These are phyloP conservation scores for Neurospora sp. DNA, from an alignment of 495 filamentous ascomycete species.

Conservation along the genomic window DNA sequence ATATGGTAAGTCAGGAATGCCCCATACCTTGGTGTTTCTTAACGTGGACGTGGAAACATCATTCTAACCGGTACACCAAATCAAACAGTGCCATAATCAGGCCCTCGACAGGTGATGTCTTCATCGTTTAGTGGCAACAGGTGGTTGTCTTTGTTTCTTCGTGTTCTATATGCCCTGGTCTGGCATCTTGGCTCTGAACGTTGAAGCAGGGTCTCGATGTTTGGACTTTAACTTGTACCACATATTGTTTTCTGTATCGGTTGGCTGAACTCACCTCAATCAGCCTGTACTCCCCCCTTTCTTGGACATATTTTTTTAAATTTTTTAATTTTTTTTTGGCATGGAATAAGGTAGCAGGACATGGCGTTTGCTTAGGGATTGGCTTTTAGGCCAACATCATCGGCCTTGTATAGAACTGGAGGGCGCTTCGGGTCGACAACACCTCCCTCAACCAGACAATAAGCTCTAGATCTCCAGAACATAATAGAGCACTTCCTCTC, in stretches of 20 bases:
- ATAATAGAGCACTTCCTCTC: not conserved
- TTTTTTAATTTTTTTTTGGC: not conserved
- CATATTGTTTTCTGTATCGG: not conserved
- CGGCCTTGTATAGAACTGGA: not conserved
- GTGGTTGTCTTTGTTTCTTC: not conserved
- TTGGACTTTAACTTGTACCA: not conserved
- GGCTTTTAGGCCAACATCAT: not conserved
- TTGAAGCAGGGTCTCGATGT: not conserved
- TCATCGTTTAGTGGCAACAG: not conserved
- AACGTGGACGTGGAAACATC: not conserved
- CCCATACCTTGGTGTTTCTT: not conserved
- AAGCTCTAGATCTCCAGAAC: not conserved
- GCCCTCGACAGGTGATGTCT: constrained; percentile 26
- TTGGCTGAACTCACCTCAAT: not conserved
- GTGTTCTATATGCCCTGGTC: not conserved
- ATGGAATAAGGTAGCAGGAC: not conserved
- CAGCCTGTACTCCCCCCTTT: not conserved
- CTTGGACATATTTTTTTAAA: not conserved
- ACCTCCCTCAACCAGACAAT: not conserved
- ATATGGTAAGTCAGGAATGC: constrained; percentile 22
- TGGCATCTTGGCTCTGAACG: not conserved
- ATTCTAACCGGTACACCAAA: constrained; percentile 5
- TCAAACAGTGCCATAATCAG: constrained; percentile 29
- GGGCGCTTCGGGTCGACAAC: not conserved
- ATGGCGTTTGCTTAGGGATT: not conserved